These are phyloP conservation scores for Teunomyces gatunensis DNA, from an alignment of 805 yeast species.

Conservation along the genomic window DNA sequence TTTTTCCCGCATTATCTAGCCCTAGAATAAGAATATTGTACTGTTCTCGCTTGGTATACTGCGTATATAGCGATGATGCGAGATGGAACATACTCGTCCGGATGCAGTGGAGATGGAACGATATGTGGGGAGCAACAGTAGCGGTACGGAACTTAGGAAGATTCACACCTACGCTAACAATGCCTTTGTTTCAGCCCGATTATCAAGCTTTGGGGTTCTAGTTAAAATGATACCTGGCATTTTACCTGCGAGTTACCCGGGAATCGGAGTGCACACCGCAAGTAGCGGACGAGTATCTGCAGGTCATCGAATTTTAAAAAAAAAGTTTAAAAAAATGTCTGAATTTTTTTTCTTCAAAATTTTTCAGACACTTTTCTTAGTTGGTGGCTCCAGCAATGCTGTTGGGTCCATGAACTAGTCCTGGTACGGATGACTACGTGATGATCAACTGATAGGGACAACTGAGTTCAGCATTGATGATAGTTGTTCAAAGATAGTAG, in stretches of 20 bases:
- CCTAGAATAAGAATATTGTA: constrained; percentile 70
- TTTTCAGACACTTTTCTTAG: not conserved
- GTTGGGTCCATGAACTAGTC: constrained; percentile 1
- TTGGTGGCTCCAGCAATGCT: not conserved
- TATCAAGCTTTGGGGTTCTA: no score
- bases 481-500: constrained; percentile 17
- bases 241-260: no score
- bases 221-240: no score
- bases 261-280: no score
- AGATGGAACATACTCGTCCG: constrained; percentile 33
- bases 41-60: constrained; percentile 45
- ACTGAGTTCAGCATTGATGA: constrained; percentile 16
- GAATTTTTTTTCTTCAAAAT: not conserved
- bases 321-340: no score
- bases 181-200: no score
- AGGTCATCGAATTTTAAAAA: no score
- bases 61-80: constrained; percentile 44
- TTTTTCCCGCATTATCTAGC: constrained; percentile 94
- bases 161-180: no score
- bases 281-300: no score
- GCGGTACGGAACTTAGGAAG: no score
- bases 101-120: no score
- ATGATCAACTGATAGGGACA: constrained; percentile 19
- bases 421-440: constrained; percentile 5
- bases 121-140: no score